Evolutionary conservation across 495 filamentous ascomycete species (phyloP).

Genomic region (Letharia columbiana): DNA sequence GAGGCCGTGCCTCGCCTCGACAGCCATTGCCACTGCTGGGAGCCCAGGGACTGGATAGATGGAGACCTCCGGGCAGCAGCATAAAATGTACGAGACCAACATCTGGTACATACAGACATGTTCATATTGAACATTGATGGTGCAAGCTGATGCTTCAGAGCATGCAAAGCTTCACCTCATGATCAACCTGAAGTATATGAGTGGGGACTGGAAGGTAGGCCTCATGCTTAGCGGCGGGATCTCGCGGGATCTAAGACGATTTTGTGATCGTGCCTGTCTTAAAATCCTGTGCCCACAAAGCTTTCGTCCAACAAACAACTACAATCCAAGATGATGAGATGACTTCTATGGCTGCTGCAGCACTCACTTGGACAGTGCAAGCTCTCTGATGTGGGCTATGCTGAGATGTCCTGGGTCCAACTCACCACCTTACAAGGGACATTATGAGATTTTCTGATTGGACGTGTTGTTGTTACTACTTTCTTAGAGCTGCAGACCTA

Average conservation of each 20-base stretch:
- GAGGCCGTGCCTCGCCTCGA: constrained; percentile 40
- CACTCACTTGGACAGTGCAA: constrained; percentile 29
- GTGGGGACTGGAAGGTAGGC: not conserved
- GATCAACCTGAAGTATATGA: not conserved
- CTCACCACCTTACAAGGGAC: constrained; percentile 39
- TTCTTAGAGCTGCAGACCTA: not conserved
- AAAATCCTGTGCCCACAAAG: not conserved
- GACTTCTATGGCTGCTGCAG: constrained; percentile 35
- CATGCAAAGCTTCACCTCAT: not conserved
- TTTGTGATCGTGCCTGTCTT: constrained; percentile 2
- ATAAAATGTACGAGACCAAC: constrained; percentile 10
- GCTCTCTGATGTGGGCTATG: constrained; percentile 36
- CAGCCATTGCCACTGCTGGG: constrained; percentile 24
- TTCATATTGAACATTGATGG: constrained; percentile 10
- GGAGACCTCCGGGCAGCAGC: constrained; percentile 8
- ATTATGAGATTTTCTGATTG: constrained; percentile 42
- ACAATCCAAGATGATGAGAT: constrained; percentile 43
- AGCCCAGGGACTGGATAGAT: not conserved
- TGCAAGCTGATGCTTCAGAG: not conserved
- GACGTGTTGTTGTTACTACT: constrained; percentile 23
- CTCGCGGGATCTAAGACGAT: constrained; percentile 1
- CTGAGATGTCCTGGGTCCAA: constrained; percentile 39
- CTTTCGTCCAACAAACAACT: constrained; percentile 32
- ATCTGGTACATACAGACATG: constrained; percentile 15
- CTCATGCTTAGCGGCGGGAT: not conserved